Percentiles rank a stretch among this genome's conserved stretches.
phyloP scores from a whole-genome alignment of 2,329 filamentous ascomycete genomes.

The Coniella vitis region DNA sequence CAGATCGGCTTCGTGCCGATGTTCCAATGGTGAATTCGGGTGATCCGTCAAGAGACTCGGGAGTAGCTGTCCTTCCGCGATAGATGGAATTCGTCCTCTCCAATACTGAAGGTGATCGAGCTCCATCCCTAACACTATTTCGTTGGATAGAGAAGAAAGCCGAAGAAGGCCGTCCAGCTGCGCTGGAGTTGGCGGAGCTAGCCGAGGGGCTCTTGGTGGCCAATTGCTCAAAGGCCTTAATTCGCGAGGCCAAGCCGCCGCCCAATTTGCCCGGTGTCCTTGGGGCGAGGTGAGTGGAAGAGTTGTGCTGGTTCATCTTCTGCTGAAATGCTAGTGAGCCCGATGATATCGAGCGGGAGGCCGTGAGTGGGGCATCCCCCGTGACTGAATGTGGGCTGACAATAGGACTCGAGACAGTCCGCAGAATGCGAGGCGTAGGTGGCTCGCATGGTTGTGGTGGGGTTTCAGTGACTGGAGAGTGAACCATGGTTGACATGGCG shows the following conservation, averaged over 20 bases:
- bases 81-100: slow-evolving; percentile 37
- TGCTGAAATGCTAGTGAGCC: slow-evolving; percentile 47
- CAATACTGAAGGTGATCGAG: slow-evolving; percentile 38
- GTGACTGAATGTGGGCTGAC: slow-evolving; percentile 39
- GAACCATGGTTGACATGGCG: slow-evolving; percentile 69
- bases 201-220: slow-evolving; percentile 33
- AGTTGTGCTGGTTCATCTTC: slow-evolving; percentile 45
- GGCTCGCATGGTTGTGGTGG: slow-evolving; percentile 23
- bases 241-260: slow-evolving; percentile 86
- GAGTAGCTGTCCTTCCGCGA: slow-evolving; percentile 27
- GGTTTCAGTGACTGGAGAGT: slow-evolving; percentile 18
- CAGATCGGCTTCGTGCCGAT: slow-evolving; percentile 38
- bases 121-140: slow-evolving; percentile 35
- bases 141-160: slow-evolving; percentile 52
- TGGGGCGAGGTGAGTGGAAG: slow-evolving; percentile 43
- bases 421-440: slow-evolving; percentile 29
- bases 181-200: slow-evolving; percentile 16
- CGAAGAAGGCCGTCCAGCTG: slow-evolving; percentile 39
- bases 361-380: slow-evolving; percentile 38
- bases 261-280: slow-evolving; percentile 76
- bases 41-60: slow-evolving; percentile 39
- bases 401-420: slow-evolving; percentile 44
- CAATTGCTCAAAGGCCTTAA: slow-evolving; percentile 85
- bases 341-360: slow-evolving; percentile 48
- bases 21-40: slow-evolving; percentile 33